Evolutionary conservation across 1,139 yeast species (phyloP).

Genomic region (Arxiozyma slooffiae): DNA sequence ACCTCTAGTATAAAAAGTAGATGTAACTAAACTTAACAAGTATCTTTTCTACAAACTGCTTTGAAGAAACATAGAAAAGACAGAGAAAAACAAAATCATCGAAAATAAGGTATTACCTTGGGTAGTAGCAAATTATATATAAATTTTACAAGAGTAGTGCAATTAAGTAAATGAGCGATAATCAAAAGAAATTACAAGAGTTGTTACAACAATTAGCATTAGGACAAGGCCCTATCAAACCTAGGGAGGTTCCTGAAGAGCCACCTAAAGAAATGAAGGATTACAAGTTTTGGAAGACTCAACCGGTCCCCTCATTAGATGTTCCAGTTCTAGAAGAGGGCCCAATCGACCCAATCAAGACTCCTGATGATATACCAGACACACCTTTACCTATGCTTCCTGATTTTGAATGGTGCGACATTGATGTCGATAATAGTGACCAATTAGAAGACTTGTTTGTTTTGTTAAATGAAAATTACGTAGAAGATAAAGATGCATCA

Average conservation of each 20-base stretch:
- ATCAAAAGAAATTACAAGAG: slow-evolving; percentile 19
- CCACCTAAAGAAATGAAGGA: slow-evolving; percentile 66
- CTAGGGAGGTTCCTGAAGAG: slow-evolving; percentile 36
- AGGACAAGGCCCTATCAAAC: slow-evolving; percentile 35
- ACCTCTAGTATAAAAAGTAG: too few relatives aligned
- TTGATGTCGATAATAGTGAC: slow-evolving; percentile 47
- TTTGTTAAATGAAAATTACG: slow-evolving; percentile 78
- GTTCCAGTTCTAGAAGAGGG: slow-evolving; percentile 64
- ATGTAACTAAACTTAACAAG: neutral
- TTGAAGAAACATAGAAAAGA: neutral
- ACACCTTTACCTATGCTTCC: slow-evolving; percentile 60
- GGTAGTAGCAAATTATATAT: neutral
- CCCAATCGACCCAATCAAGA: slow-evolving; percentile 62
- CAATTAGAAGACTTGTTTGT: slow-evolving; percentile 52
- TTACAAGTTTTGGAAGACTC: slow-evolving; percentile 96
- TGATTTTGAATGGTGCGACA: slow-evolving; percentile 82
- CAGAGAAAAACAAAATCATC: neutral
- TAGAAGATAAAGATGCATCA: slow-evolving; percentile 86
- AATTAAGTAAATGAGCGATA: slow-evolving; percentile 2
- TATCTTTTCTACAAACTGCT: too few relatives aligned
- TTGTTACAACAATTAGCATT: slow-evolving; percentile 34
- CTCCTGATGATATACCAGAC: slow-evolving; percentile 60
- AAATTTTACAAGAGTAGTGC: neutral
- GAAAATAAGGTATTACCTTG: too few relatives aligned
- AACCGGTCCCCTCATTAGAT: slow-evolving; percentile 78